Conservation (phyloP, 2,329 filamentous ascomycete genomes). For the Claviceps pazoutovae region DNA sequence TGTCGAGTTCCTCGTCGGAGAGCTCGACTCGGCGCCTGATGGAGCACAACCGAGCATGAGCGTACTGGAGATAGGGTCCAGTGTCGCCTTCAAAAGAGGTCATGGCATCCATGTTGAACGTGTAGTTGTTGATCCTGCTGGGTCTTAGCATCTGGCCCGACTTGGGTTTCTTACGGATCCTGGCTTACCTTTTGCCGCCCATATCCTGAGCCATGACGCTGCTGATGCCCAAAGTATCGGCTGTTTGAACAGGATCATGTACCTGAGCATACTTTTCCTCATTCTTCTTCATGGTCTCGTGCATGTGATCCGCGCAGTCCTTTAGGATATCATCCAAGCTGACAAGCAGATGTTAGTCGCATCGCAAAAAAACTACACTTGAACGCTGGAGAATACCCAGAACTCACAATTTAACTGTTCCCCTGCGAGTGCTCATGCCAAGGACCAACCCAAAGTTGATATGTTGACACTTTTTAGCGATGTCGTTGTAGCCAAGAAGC, state of each 20-base stretch:
- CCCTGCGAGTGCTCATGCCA: conserved; percentile 57
- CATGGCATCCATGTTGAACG: conserved; percentile 71
- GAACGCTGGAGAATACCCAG: not conserved
- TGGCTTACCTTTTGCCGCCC: conserved; percentile 69
- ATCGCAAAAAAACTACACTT: not conserved
- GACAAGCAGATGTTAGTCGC: not conserved
- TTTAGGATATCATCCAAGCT: conserved; percentile 12
- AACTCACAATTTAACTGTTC: conserved; percentile 53
- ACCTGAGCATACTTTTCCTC: conserved; percentile 82
- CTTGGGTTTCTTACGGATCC: not conserved
- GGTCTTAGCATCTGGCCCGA: not conserved
- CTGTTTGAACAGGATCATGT: conserved; percentile 63
- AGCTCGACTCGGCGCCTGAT: conserved; percentile 45
- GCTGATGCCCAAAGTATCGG: conserved; percentile 83
- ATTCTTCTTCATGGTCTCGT: conserved; percentile 91
- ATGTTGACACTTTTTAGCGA: conserved; percentile 55
- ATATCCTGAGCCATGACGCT: conserved; percentile 98
- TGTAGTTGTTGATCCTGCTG: conserved; percentile 45
- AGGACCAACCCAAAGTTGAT: conserved; percentile 63
- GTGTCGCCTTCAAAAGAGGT: conserved; percentile 76
- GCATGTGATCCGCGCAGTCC: conserved; percentile 87
- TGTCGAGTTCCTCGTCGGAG: conserved; percentile 40
- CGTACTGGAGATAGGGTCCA: conserved; percentile 74
- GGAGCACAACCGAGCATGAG: conserved; percentile 57
- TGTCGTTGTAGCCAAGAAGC: conserved; percentile 53